A percentile compares a stretch with the other conserved stretches of the same genome.
phyloP scores from a whole-genome alignment of 106 monocot species.

The Cymbidium sinense region DNA sequence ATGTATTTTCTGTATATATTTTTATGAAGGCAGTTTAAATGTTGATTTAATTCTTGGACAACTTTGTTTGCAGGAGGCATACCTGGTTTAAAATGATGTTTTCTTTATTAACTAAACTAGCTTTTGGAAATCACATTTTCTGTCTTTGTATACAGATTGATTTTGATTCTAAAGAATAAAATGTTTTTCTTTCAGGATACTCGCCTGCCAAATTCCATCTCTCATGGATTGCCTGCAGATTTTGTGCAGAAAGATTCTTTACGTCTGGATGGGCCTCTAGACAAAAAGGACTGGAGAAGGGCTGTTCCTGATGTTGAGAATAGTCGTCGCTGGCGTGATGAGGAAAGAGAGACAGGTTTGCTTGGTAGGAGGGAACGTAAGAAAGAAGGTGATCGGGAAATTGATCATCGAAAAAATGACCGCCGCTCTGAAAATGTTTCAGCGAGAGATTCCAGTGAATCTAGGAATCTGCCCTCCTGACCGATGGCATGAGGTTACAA shows the following conservation, averaged over 20 bases:
- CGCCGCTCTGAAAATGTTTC: conserved; percentile 50
- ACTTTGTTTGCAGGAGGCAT: neutral
- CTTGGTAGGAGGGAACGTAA: conserved; percentile 83
- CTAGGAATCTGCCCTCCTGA: conserved; percentile 41
- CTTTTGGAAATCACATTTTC: neutral
- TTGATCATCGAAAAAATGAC: conserved; percentile 64
- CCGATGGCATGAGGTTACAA: conserved; percentile 50
- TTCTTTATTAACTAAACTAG: neutral
- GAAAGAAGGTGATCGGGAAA: conserved; percentile 83
- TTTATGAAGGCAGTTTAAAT: neutral
- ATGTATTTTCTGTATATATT: neutral
- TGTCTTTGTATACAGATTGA: neutral
- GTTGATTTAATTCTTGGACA: neutral
- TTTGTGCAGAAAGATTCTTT: conserved; percentile 56
- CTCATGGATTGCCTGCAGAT: conserved; percentile 41
- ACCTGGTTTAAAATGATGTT: neutral
- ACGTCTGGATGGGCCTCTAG: conserved; percentile 52
- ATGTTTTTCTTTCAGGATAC: conserved; percentile 28
- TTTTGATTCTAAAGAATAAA: neutral
- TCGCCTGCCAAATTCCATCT: conserved; percentile 24
- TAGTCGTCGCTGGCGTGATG: conserved; percentile 87
- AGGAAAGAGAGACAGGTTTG: conserved; percentile 91
- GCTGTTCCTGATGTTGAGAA: conserved; percentile 52
- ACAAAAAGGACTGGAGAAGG: conserved; percentile 87
- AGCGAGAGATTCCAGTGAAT: conserved; percentile 46